phyloP scores from a whole-genome alignment of 345 rosid genomes.

The Crucihimalaya himalaica region DNA sequence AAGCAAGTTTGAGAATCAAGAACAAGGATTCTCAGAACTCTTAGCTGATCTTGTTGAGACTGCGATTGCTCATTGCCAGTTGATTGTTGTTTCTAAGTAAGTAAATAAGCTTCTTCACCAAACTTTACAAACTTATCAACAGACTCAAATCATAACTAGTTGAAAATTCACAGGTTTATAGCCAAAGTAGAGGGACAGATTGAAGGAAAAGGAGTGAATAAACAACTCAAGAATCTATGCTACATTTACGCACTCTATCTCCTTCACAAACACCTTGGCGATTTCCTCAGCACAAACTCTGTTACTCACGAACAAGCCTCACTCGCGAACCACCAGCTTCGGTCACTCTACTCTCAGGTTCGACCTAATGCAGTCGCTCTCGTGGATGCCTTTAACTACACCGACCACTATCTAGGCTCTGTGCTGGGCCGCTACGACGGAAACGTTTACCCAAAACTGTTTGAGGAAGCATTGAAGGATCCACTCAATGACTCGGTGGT shows the following conservation, averaged over 20 bases:
- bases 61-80: constrained; percentile 83
- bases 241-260: constrained; percentile 61
- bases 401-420: constrained; percentile 84
- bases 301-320: constrained; percentile 70
- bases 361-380: constrained; percentile 94
- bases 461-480: constrained; percentile 93
- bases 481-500: constrained; percentile 87
- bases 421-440: constrained; percentile 88
- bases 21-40: constrained; percentile 82
- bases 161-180: constrained; percentile 56
- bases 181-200: constrained; percentile 69
- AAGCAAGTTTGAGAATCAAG: constrained; percentile 58
- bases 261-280: constrained; percentile 72
- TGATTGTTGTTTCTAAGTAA: constrained; percentile 88
- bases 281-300: constrained; percentile 67
- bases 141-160: not conserved
- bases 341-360: constrained; percentile 65
- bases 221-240: constrained; percentile 61
- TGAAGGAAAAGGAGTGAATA: constrained; percentile 64
- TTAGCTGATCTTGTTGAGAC: constrained; percentile 69
- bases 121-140: not conserved
- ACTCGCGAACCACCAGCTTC: constrained; percentile 70
- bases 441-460: constrained; percentile 80
- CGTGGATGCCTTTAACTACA: constrained; percentile 89
- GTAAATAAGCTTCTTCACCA: constrained; percentile 29